These are phyloP conservation scores for Fusarium hostae DNA, from an alignment of 2,329 filamentous ascomycete species.

Conservation along the genomic window DNA sequence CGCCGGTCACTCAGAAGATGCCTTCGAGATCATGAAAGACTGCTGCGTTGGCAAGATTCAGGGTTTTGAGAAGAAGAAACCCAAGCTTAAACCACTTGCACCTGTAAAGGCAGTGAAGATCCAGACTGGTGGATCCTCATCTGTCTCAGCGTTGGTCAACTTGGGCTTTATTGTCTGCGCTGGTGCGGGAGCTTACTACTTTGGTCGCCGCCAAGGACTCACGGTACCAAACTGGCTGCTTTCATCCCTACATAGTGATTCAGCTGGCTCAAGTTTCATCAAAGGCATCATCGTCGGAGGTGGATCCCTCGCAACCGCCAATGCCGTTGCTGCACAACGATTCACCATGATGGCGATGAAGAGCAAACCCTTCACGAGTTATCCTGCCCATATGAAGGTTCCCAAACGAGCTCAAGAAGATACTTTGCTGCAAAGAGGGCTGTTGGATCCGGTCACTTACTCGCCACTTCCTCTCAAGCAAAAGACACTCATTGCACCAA, in stretches of 20 bases:
- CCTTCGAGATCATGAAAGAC: slow-evolving; percentile 55
- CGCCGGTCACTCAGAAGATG: slow-evolving; percentile 80
- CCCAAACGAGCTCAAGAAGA: slow-evolving; percentile 38
- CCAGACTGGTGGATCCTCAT: rapidly evolving
- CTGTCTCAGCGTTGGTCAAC: neutral
- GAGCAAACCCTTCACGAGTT: slow-evolving; percentile 34
- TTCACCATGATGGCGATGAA: slow-evolving; percentile 45
- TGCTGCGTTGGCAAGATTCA: slow-evolving; percentile 53
- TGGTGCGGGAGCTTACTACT: neutral
- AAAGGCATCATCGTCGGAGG: slow-evolving; percentile 20
- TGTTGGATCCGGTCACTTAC: neutral
- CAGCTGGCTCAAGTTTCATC: slow-evolving; percentile 13
- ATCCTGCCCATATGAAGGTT: slow-evolving; percentile 49
- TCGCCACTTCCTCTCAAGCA: neutral
- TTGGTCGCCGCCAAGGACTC: neutral
- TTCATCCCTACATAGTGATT: neutral
- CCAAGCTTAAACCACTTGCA: slow-evolving; percentile 22
- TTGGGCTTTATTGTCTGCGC: neutral
- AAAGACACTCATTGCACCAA: slow-evolving; percentile 41
- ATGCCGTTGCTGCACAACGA: slow-evolving; percentile 44
- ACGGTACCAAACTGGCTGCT: neutral
- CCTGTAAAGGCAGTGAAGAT: neutral
- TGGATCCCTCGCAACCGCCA: slow-evolving; percentile 36
- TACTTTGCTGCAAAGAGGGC: neutral
- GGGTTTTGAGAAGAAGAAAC: slow-evolving; percentile 37